Base-by-base conservation (phyloP, 2,329 filamentous ascomycete species). In the Botrytis galanthina region DNA sequence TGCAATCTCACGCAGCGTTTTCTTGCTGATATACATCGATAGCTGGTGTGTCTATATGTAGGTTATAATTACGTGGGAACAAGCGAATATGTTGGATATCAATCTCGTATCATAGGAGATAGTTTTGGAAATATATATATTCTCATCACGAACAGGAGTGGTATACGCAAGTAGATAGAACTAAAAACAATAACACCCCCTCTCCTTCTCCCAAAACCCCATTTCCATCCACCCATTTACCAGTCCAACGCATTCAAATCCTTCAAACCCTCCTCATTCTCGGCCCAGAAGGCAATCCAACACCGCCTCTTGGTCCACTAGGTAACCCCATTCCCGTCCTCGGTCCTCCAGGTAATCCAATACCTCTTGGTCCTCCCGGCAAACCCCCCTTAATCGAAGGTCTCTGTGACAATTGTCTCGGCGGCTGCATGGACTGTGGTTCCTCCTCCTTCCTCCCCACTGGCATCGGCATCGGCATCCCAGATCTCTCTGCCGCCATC, bases 401-500 rank as follows among this genome's bases (percentile, higher is more conserved):
- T 70, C 72, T 54, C 18, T 39, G 35, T 1, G 18, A 51, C 54
- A 74, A n/a, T 10, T 46, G 70, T 57, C 42, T 63, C 26, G 10
- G 18, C 12, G 46, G 51, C 39, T 57, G 63, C 48, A 44, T 42
- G 12, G 37, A n/a, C 7, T 48, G 42, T 20, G 35, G 1, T 60
- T n/a, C 51, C 14, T 59, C 20, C 5, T n/a, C 35, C n/a, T 18
- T 37, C 22, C 20, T 48, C 66, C 0, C 26, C n/a, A 14, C 16
- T n/a, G 39, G 29, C 26, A 39, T 60, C 42, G 46, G 61, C 64
- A 37, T n/a, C 10, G 67, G 26, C 2, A 61, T 39, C 12, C 62
- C 60, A 18, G 59, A 57, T 60, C 66, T 76, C 62, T 75, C 60
- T n/a, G 72, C 57, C 16, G 75, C 75, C 63, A 76, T 61, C 0